A percentile compares a stretch with the other conserved stretches of the same genome.
Conservation (phyloP, 2,329 filamentous ascomycete species). For the Hypoxylon sp. region DNA sequence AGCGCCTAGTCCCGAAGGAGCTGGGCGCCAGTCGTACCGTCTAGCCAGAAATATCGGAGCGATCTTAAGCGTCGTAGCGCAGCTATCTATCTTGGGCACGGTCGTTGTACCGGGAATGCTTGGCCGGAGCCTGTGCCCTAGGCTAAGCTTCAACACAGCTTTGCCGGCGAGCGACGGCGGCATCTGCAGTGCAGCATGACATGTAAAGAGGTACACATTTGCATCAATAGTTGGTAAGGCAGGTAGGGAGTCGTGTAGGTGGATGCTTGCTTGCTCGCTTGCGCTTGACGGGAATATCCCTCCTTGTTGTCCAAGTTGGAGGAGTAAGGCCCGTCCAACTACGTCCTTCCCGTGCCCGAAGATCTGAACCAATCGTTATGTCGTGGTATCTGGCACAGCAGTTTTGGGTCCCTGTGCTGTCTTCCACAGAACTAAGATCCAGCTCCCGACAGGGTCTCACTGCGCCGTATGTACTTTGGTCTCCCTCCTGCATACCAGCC, state of each 20-base stretch:
- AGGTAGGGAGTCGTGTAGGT: conserved; percentile 27
- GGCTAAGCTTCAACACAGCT: conserved; percentile 46
- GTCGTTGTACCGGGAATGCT: conserved; percentile 45
- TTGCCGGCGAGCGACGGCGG: conserved; percentile 45
- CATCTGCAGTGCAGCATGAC: conserved; percentile 41
- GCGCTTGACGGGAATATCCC: conserved; percentile 40
- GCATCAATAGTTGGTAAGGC: conserved; percentile 11
- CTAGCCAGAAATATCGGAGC: conserved; percentile 49
- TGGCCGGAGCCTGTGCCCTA: conserved; percentile 42
- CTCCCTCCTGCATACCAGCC: conserved; percentile 9
- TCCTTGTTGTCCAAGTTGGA: conserved; percentile 31
- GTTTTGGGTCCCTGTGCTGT: conserved; percentile 40
- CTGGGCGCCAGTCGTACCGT: conserved; percentile 44
- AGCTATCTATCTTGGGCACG: conserved; percentile 48
- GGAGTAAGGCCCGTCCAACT: conserved; percentile 22
- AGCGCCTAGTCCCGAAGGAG: conserved; percentile 44
- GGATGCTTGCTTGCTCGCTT: conserved; percentile 38
- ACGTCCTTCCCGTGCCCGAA: conserved; percentile 42
- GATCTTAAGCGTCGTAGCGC: conserved; percentile 49
- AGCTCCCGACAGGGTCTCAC: conserved; percentile 48
- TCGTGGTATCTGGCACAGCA: conserved; percentile 46
- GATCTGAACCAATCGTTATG: conserved; percentile 47
- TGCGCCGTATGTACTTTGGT: conserved; percentile 31
- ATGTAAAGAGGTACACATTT: conserved; percentile 17
- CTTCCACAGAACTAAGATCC: conserved; percentile 47